Percentiles rank a stretch among this genome's conserved stretches.
Evolutionary conservation across 2,329 filamentous ascomycete species (phyloP).

Genomic region (Graphilbum fragrans): DNA sequence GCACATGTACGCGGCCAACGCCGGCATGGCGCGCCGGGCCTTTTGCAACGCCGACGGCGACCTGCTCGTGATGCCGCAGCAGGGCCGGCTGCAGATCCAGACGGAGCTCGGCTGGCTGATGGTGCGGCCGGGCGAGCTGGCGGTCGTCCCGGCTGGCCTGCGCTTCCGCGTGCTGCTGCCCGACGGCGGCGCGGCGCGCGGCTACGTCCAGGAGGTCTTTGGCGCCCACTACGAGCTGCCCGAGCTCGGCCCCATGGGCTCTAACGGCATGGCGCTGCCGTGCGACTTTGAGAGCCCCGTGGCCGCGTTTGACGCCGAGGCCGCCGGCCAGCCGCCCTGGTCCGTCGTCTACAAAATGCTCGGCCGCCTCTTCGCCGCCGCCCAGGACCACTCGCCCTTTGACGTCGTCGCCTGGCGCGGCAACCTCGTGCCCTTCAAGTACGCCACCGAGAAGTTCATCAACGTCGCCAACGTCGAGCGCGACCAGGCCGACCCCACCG

Average conservation of each 20-base stretch:
- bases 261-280: slow-evolving; percentile 52
- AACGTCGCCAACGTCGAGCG: slow-evolving; percentile 39
- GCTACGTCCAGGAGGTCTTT: slow-evolving; percentile 57
- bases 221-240: slow-evolving; percentile 53
- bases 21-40: slow-evolving; percentile 31
- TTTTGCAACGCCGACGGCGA: slow-evolving; percentile 52
- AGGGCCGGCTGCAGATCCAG: slow-evolving; percentile 53
- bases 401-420: slow-evolving; percentile 59
- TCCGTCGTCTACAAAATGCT: slow-evolving; percentile 48
- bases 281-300: slow-evolving; percentile 54
- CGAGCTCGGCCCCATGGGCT: slow-evolving; percentile 54
- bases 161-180: slow-evolving; percentile 47
- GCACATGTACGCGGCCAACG: slow-evolving; percentile 34
- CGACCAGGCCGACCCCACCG: slow-evolving; percentile 55
- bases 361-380: slow-evolving; percentile 46
- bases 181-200: slow-evolving; percentile 16
- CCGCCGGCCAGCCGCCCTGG: not conserved
- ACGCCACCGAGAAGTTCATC: slow-evolving; percentile 44
- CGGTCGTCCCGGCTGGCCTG: slow-evolving; percentile 53
- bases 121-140: slow-evolving; percentile 56
- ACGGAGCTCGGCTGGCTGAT: slow-evolving; percentile 47
- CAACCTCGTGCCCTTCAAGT: slow-evolving; percentile 51
- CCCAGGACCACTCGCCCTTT: slow-evolving; percentile 54
- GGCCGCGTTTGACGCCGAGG: slow-evolving; percentile 42
- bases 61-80: slow-evolving; percentile 52